Conservation (phyloP, 31 red algal genomes). For the Endocladia muricata region DNA sequence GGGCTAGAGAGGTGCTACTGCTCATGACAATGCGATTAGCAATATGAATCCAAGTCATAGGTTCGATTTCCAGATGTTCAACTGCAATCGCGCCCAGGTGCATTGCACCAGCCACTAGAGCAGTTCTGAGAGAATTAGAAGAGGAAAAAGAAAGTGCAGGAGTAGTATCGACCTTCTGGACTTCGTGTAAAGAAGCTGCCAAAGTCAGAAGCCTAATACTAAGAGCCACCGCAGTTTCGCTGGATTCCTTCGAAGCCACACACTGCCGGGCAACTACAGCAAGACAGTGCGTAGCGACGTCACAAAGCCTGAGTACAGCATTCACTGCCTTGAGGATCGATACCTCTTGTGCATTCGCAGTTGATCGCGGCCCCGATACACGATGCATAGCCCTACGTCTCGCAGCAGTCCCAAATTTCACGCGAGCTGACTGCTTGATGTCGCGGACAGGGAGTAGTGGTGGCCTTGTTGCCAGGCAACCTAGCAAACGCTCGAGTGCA, state of each 20-base stretch:
- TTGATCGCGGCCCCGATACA: conserved; percentile 6
- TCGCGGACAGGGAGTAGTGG: conserved; percentile 45
- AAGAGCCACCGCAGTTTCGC: conserved; percentile 56
- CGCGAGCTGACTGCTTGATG: conserved; percentile 39
- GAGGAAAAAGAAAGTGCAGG: conserved; percentile 71
- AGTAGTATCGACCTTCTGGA: conserved; percentile 44
- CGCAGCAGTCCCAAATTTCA: conserved; percentile 47
- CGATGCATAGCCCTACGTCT: conserved; percentile 48
- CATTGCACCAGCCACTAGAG: conserved; percentile 68
- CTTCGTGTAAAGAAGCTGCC: conserved; percentile 51
- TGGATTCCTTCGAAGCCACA: conserved; percentile 26
- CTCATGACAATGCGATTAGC: conserved; percentile 66
- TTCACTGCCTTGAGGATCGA: conserved; percentile 76
- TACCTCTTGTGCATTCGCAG: conserved; percentile 15
- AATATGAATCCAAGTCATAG: conserved; percentile 73
- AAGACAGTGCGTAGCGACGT: conserved; percentile 77
- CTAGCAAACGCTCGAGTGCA: conserved; percentile 54
- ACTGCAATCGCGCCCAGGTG: conserved; percentile 64
- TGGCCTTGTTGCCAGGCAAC: conserved; percentile 32
- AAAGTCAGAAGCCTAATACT: conserved; percentile 72
- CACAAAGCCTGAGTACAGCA: conserved; percentile 64
- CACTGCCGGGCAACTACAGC: conserved; percentile 75
- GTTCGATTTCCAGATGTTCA: conserved; percentile 70
- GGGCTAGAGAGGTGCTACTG: conserved; percentile 37
- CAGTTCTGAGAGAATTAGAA: conserved; percentile 72